Conservation (phyloP, 2,329 filamentous ascomycete genomes). For the Clonostachys solani region DNA sequence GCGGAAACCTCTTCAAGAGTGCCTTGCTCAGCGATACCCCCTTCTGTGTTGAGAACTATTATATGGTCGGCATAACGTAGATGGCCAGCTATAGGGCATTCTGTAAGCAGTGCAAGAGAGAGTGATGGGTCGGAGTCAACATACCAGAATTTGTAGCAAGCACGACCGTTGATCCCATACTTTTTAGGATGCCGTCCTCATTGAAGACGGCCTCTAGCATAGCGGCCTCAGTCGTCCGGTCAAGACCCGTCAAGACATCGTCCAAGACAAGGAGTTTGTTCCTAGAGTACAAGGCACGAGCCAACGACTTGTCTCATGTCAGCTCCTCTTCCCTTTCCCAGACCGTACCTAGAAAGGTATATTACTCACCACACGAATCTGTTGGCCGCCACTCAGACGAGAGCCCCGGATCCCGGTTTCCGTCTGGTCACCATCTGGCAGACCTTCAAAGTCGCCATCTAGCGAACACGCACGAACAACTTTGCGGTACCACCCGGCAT, state of each 20-base stretch:
- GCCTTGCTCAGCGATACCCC: slow-evolving; percentile 2
- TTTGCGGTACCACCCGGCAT: slow-evolving; percentile 18
- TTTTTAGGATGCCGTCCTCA: slow-evolving; percentile 10
- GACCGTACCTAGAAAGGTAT: neutral
- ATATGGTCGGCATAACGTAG: slow-evolving; percentile 5
- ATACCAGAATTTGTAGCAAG: neutral
- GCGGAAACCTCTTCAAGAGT: slow-evolving; percentile 1
- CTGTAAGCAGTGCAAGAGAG: neutral
- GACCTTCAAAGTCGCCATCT: slow-evolving; percentile 20
- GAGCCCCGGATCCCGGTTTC: slow-evolving; percentile 34
- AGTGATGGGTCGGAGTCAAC: neutral
- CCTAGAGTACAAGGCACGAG: slow-evolving; percentile 20
- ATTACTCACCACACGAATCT: slow-evolving; percentile 28
- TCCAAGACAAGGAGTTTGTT: slow-evolving; percentile 16
- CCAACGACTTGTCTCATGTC: slow-evolving; percentile 11
- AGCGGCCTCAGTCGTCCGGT: slow-evolving; percentile 14
- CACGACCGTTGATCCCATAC: slow-evolving; percentile 11
- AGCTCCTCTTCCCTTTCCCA: too few relatives aligned
- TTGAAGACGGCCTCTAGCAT: slow-evolving; percentile 15
- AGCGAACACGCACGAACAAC: slow-evolving; percentile 26
- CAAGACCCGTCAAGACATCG: slow-evolving; percentile 23
- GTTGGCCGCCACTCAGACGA: slow-evolving; percentile 37
- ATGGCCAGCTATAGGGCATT: slow-evolving; percentile 1
- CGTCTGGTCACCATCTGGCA: slow-evolving; percentile 25
- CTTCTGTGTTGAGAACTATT: slow-evolving; percentile 1